Base-by-base conservation (phyloP, 495 filamentous ascomycete species). In the Penicillium canescens region DNA sequence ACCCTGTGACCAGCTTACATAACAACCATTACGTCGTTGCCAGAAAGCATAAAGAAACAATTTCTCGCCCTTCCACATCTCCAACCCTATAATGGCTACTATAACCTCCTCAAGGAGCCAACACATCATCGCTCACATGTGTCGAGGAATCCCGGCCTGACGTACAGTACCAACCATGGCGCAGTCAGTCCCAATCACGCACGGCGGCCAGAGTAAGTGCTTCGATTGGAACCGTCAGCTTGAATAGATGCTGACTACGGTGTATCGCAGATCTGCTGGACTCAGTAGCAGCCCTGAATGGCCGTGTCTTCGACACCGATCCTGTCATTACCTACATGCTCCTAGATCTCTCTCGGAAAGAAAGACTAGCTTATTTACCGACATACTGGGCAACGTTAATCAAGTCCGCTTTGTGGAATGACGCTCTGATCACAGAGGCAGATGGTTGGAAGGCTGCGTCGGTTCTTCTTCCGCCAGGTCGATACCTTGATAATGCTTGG, bases 251-350 rank as follows among this genome's bases (percentile, higher is more conserved):
- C 42, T 57, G 10, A 56, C 35, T 12, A 16, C 3, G 9, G 7
- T 31, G 0, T 31, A 46, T 16, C 20, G 34, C 21, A 68, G 66
- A 60, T 8, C 39, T 51, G 31, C 54, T 69, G 6, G 16, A 23
- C 2, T 26, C 46, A 8, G 66, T 60, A 23, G 57, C 66, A 8
- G 28, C 33, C 4, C 20, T 69, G 18, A 62, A 66, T 13, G 60
- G 63, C 8, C 60, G 52, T 9, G 61, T 58, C 21, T 69, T 69
- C 14, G 54, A 54, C 21, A 56, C 47, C 3, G 66, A 69, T 23
- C 66, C 66, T 0, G 57, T 66, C 36, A 47, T 69, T n/a, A 34
- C 57, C 0, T 69, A 69, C 54, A 66, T 66, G 63, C 48, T 69
- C 4, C 51, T 69, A 1, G 50, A 56, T 5, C 54, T 66, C 55